phyloP scores from a whole-genome alignment of 495 filamentous ascomycete species.

The Hyphodiscus hymeniophilus region DNA sequence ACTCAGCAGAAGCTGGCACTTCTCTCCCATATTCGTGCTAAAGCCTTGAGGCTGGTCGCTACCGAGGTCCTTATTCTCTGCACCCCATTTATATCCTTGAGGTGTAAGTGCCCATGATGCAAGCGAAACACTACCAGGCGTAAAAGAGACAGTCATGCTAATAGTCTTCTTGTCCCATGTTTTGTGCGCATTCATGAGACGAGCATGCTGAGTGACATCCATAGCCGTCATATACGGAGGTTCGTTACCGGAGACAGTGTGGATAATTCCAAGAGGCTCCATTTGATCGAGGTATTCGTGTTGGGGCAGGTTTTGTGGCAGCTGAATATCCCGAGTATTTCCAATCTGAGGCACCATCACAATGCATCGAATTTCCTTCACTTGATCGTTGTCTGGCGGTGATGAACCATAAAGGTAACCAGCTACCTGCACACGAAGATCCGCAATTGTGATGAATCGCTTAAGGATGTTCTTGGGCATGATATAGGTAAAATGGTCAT shows the following conservation, averaged over 20 bases:
- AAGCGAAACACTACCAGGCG: conserved; percentile 93
- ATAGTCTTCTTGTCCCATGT: conserved; percentile 93
- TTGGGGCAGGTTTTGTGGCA: conserved; percentile 86
- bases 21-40: conserved; percentile 84
- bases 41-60: conserved; percentile 94
- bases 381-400: conserved; percentile 86
- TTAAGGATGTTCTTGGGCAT: conserved; percentile 99
- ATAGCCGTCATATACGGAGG: conserved; percentile 89
- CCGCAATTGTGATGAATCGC: conserved; percentile 96
- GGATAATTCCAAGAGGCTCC: conserved; percentile 92
- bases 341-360: conserved; percentile 98
- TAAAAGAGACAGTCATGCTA: conserved; percentile 95
- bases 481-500: conserved; percentile 82
- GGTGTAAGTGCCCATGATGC: conserved; percentile 89
- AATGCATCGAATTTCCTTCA: conserved; percentile 94
- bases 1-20: conserved; percentile 85
- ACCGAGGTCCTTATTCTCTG: conserved; percentile 84
- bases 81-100: conserved; percentile 92
- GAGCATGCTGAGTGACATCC: conserved; percentile 90
- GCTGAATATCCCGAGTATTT: conserved; percentile 81
- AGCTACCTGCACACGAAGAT: conserved; percentile 92
- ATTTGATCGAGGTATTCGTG: conserved; percentile 83
- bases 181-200: conserved; percentile 72
- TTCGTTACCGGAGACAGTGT: conserved; percentile 92
- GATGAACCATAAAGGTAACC: conserved; percentile 94